These are phyloP conservation scores for Besnoitia besnoiti DNA, from an alignment of 169 alveolate species.

Conservation along the genomic window DNA sequence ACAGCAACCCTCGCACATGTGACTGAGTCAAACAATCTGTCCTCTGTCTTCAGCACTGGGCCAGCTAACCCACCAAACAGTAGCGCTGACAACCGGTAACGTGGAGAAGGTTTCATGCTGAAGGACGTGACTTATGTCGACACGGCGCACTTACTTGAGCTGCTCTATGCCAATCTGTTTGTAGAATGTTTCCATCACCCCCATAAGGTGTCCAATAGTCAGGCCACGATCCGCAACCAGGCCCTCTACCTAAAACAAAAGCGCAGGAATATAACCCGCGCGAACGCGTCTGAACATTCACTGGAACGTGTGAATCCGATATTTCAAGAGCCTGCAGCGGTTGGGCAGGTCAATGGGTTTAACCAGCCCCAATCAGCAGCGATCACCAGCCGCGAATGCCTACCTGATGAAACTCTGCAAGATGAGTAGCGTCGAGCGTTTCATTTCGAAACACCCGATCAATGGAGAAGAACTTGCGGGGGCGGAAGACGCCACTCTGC, in stretches of 20 bases:
- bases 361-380: too few relatives aligned
- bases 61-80: too few relatives aligned
- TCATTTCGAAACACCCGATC: conserved; percentile 99
- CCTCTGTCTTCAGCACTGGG: too few relatives aligned
- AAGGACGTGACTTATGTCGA: too few relatives aligned
- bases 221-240: conserved; percentile 91
- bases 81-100: too few relatives aligned
- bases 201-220: conserved; percentile 91
- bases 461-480: conserved; percentile 96
- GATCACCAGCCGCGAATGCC: conserved; percentile 3
- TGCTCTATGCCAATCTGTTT: conserved; percentile 73
- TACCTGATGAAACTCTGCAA: conserved; percentile 99
- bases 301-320: background rate
- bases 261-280: background rate
- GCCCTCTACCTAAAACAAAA: conserved; percentile 85
- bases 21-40: too few relatives aligned
- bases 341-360: too few relatives aligned
- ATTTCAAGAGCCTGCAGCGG: too few relatives aligned
- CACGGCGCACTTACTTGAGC: conserved; percentile 47
- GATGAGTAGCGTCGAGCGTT: conserved; percentile 98
- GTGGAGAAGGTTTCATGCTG: too few relatives aligned
- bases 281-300: background rate
- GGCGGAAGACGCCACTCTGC: conserved; percentile 75
- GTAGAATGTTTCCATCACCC: conserved; percentile 81
- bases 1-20: too few relatives aligned